Conservation (phyloP, 805 yeast genomes). For the Hanseniaspora taiwanica region DNA sequence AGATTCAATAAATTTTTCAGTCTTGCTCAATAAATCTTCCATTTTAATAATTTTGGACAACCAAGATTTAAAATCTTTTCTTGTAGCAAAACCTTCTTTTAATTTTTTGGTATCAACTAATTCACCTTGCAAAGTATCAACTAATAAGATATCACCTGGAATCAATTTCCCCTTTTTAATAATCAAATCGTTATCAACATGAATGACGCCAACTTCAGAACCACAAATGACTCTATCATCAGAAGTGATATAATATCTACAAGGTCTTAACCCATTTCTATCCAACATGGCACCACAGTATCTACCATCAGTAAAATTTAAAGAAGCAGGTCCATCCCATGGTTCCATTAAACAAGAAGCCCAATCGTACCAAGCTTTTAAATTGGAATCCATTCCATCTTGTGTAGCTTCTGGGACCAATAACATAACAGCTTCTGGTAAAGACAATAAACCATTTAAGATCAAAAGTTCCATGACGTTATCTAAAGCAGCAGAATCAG, state of each 20-base stretch:
- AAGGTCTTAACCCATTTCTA: slow-evolving; percentile 95
- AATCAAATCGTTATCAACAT: slow-evolving; percentile 68
- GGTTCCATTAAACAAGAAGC: slow-evolving; percentile 99
- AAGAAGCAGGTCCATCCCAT: slow-evolving; percentile 98
- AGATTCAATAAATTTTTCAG: slow-evolving; percentile 15
- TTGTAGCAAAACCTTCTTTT: slow-evolving; percentile 63
- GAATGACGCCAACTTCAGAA: slow-evolving; percentile 95
- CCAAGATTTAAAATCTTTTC: slow-evolving; percentile 92
- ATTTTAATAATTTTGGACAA: slow-evolving; percentile 72
- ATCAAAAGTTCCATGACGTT: slow-evolving; percentile 87
- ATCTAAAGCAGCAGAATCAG: slow-evolving; percentile 96
- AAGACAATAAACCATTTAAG: slow-evolving; percentile 78
- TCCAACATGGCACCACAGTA: slow-evolving; percentile 97
- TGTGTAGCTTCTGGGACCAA: slow-evolving; percentile 98
- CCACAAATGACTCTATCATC: slow-evolving; percentile 96
- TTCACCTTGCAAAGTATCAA: slow-evolving; percentile 85
- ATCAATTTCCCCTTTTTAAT: slow-evolving; percentile 86
- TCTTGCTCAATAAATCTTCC: slow-evolving; percentile 57
- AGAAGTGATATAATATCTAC: slow-evolving; percentile 90
- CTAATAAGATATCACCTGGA: slow-evolving; percentile 93
- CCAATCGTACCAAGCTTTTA: slow-evolving; percentile 96
- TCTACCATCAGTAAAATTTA: slow-evolving; percentile 93
- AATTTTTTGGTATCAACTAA: slow-evolving; percentile 88
- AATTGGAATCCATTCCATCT: slow-evolving; percentile 87
- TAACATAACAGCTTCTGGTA: slow-evolving; percentile 96